Evolutionary conservation across 306 rosid genomes (phyloP).

Genomic region (Lupinus albus): DNA sequence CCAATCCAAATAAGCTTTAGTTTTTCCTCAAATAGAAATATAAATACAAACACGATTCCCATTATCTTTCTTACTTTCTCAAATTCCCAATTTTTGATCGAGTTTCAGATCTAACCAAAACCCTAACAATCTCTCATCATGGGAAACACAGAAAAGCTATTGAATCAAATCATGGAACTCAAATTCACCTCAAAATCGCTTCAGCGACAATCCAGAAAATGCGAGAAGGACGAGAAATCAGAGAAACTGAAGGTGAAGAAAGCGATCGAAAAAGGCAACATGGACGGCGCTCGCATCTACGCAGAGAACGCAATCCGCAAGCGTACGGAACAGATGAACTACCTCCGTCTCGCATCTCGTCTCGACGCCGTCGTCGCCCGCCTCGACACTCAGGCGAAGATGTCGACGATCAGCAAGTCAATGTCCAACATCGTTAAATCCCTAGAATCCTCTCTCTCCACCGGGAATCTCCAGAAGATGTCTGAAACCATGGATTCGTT

Average conservation of each 20-base stretch:
- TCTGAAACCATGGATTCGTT: slow-evolving; percentile 93
- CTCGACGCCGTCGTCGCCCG: slow-evolving; percentile 97
- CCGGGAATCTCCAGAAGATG: slow-evolving; percentile 94
- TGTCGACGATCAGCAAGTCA: slow-evolving; percentile 84
- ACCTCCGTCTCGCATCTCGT: slow-evolving; percentile 85
- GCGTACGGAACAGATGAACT: slow-evolving; percentile 94
- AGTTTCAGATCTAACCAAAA: not conserved
- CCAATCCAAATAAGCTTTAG: not conserved
- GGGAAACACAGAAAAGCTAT: slow-evolving; percentile 91
- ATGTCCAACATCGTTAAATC: slow-evolving; percentile 93
- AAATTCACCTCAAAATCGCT: slow-evolving; percentile 93
- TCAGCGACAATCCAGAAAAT: slow-evolving; percentile 77
- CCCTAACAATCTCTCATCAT: slow-evolving; percentile 43
- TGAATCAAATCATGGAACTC: slow-evolving; percentile 96
- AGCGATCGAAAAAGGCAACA: slow-evolving; percentile 92
- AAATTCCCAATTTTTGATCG: too few species aligned
- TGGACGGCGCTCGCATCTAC: slow-evolving; percentile 92
- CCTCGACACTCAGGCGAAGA: slow-evolving; percentile 96
- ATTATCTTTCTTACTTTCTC: too few species aligned
- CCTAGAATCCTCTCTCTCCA: slow-evolving; percentile 65
- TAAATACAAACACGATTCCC: too few species aligned
- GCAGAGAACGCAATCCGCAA: slow-evolving; percentile 96
- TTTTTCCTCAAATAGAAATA: too few species aligned
- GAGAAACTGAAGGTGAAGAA: slow-evolving; percentile 93
- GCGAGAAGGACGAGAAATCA: slow-evolving; percentile 94